Evolutionary conservation across 2,329 filamentous ascomycete species (phyloP).

Genomic region (Huntiella decipiens): DNA sequence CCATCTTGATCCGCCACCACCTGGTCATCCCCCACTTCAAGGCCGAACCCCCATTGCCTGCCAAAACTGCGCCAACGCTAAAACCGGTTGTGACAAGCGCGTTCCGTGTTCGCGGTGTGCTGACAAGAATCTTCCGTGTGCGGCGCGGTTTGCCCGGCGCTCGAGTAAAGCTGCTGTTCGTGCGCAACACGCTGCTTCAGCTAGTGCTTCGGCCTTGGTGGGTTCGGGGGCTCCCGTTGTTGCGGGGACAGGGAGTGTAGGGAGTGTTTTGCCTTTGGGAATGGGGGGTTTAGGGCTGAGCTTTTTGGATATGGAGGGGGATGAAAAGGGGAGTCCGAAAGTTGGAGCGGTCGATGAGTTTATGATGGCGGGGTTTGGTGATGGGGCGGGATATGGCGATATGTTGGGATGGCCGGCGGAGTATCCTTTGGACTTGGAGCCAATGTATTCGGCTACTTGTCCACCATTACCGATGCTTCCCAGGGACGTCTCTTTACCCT

Average conservation of each 20-base stretch:
- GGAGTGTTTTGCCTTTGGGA: too few species aligned
- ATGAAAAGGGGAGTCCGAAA: conserved; percentile 7
- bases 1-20: conserved; percentile 25
- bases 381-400: conserved; percentile 23
- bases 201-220: conserved; percentile 4
- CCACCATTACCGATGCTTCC: conserved; percentile 17
- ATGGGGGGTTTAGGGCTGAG: too few species aligned
- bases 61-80: conserved; percentile 21
- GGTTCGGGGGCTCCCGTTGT: conserved; percentile 2
- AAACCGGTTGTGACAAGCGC: conserved; percentile 22
- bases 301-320: conserved; percentile 21
- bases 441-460: conserved; percentile 17
- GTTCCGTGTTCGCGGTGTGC: conserved; percentile 21
- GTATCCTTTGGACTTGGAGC: conserved; percentile 24
- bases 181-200: conserved; percentile 21
- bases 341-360: conserved; percentile 21
- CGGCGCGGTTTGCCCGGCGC: conserved; percentile 29
- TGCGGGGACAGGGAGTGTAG: too few species aligned
- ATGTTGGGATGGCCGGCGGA: conserved; percentile 24
- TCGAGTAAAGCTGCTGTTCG: conserved; percentile 29
- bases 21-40: conserved; percentile 23
- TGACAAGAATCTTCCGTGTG: conserved; percentile 20
- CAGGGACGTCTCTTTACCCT: conserved; percentile 19
- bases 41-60: conserved; percentile 23
- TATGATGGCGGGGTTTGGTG: conserved; percentile 22